Conservation (phyloP, 495 filamentous ascomycete species). For the Parmelia sp. region DNA sequence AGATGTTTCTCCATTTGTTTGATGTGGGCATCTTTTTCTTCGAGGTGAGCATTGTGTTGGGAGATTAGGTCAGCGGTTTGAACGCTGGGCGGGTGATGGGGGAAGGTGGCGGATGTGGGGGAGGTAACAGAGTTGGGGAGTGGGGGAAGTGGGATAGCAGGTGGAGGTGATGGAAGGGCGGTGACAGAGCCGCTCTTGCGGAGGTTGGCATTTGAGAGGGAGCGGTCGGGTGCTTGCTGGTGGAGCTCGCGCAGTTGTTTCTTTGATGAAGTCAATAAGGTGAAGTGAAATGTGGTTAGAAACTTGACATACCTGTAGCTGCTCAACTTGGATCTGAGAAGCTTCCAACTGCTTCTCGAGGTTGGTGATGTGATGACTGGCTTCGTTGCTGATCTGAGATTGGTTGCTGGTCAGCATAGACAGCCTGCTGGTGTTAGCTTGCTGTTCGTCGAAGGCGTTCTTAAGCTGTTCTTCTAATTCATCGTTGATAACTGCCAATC, state of each 20-base stretch:
- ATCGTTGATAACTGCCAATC: slow-evolving; percentile 83
- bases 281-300: neutral
- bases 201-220: slow-evolving; percentile 69
- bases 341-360: slow-evolving; percentile 50
- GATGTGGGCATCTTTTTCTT: slow-evolving; percentile 92
- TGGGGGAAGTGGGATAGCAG: slow-evolving; percentile 88
- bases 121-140: slow-evolving; percentile 79
- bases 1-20: slow-evolving; percentile 95
- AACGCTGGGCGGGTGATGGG: slow-evolving; percentile 72
- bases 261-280: slow-evolving; percentile 23
- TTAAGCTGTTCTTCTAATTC: slow-evolving; percentile 97
- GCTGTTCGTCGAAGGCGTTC: slow-evolving; percentile 87
- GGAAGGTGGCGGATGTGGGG: slow-evolving; percentile 72
- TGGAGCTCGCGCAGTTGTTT: slow-evolving; percentile 30
- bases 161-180: slow-evolving; percentile 83
- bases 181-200: slow-evolving; percentile 79
- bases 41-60: slow-evolving; percentile 59
- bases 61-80: slow-evolving; percentile 64
- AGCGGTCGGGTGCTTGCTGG: slow-evolving; percentile 48
- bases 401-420: slow-evolving; percentile 58
- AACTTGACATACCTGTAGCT: slow-evolving; percentile 39
- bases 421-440: slow-evolving; percentile 68
- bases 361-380: slow-evolving; percentile 38
- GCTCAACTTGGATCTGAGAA: slow-evolving; percentile 45
- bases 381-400: slow-evolving; percentile 44